Base-by-base conservation (phyloP, 202 grass and related monocot species). In the Setaria italica region DNA sequence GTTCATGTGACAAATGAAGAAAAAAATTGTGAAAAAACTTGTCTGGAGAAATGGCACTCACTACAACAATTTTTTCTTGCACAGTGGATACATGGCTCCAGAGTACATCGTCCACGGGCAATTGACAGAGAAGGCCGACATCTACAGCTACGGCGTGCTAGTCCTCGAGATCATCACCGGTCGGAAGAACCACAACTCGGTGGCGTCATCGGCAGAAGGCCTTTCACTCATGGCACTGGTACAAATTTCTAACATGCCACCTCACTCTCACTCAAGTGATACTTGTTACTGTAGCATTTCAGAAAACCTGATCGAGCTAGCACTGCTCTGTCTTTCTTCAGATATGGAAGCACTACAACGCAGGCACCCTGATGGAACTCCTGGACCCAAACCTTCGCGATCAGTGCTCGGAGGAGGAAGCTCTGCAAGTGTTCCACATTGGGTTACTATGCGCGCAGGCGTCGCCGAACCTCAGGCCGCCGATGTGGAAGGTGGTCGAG, bases 41-140 rank as follows among this genome's bases (percentile, higher is more conserved):
- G 6, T 73, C 21, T 47, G 82, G 83, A 83, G 25, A 84, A 83
- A 34, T 20, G 45, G 10, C 0, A 49, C 62, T 51, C 20, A 49
- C 9, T 3, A 6, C 4, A 5, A 11, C 25, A 39, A 45, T 5
- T 10, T 19, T 35, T 49, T 58, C 37, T 67, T 45, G 9, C 59
- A 13, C 68, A 98, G 96, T 75, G 93, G 95, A 77, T 98, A 98
- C 41, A 98, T 98, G 93, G 95, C 95, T 57, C 95, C 95, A 0
- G 95, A 98, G 56, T 98, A 95, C 82, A 94, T 98, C n/a, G 84
- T 95, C 70, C 96, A 93, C 8, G 96, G 96, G 84, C 90, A 95
- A 55, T 63, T 98, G 58, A 94, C 96, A 5, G 93, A 98, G 85
- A 98, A 92, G 73, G 96, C 92, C 0, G 96, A 98, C 57, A 86